Evolutionary conservation across 2,329 filamentous ascomycete species (phyloP), one percentile per base, ranked within the genome.

Genomic region (Atkinsonella texensis): DNA sequence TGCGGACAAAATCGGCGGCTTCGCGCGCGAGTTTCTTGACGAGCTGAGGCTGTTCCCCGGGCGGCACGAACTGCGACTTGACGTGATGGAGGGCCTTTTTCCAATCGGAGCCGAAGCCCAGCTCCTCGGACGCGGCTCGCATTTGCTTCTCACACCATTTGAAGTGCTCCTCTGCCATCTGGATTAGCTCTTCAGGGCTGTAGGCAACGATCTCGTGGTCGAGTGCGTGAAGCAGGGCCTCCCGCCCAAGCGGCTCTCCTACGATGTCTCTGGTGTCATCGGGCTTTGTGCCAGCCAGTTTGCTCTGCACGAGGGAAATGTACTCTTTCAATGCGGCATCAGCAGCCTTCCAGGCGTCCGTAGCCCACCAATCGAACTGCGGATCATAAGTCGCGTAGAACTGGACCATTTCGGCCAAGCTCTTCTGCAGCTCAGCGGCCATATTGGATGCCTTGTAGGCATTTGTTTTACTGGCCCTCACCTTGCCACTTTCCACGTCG

Each of bases 361-460:
- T 61, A 0, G 73, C 69, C 79, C 79, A 82, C 74, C 76, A 81
- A 42, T 76, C 72, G 50, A 80, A 80, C 13, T 69, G 52, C 0
- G 79, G 77, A 54, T 81, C 74, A 56, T 81, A 81, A 2, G 71
- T 72, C 32, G 67, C 64, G 59, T 77, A 81, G 57, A 80, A 82
- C 0, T 47, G 53, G 50, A 68, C 72, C 58, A 71, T 73, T 55
- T 81, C 75, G 2, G 63, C 55, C 0, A 81, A 61, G 47, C 71
- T 68, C 0, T 35, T 48, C 0, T 65, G 62, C 4, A 81, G 59
- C 28, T 71, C 61, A 5, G 59, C 58, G 0, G 76, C 59, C 0
- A 68, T 68, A 15, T 68, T 69, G 3, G 68, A 68, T 5, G 75
- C 75, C 28, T 74, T 71, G 54, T 70, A 74, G 0, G 74, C 74